A percentile compares a stretch with the other conserved stretches of the same genome.
phyloP scores from a whole-genome alignment of 169 alveolate species.

The Plasmodium knowlesi region DNA sequence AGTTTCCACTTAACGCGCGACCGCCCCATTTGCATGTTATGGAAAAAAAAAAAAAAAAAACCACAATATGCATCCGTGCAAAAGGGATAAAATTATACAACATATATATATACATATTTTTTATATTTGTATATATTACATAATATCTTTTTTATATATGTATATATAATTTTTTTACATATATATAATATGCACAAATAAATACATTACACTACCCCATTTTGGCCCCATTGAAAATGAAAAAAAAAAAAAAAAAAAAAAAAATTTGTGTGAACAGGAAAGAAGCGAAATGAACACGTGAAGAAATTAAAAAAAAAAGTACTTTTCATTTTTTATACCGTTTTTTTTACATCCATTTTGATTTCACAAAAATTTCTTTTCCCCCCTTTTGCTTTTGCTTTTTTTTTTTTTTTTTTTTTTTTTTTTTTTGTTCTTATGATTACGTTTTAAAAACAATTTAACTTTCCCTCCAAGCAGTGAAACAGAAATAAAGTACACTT shows the following conservation, averaged over 20 bases:
- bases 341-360: not conserved
- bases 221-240: constrained; percentile 50
- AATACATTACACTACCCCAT: constrained; percentile 33
- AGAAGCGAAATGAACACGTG: not conserved
- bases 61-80: not conserved
- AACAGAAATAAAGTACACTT: not conserved
- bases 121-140: too few species aligned
- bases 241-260: not conserved
- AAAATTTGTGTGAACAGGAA: not conserved
- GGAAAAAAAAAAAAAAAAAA: not conserved
- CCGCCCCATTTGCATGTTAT: not conserved
- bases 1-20: not conserved
- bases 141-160: not conserved
- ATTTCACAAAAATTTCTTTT: not conserved
- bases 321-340: not conserved
- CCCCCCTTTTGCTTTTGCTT: not conserved
- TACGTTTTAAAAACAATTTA: not conserved
- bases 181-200: not conserved
- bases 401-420: not conserved
- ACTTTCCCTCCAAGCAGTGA: not conserved
- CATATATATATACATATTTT: not conserved
- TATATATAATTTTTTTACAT: not conserved
- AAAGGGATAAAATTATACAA: not conserved
- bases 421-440: not conserved
- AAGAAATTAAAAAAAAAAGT: not conserved